Evolutionary conservation across 495 filamentous ascomycete genomes (phyloP).

Genomic region (Astrothelium macrocarpum): DNA sequence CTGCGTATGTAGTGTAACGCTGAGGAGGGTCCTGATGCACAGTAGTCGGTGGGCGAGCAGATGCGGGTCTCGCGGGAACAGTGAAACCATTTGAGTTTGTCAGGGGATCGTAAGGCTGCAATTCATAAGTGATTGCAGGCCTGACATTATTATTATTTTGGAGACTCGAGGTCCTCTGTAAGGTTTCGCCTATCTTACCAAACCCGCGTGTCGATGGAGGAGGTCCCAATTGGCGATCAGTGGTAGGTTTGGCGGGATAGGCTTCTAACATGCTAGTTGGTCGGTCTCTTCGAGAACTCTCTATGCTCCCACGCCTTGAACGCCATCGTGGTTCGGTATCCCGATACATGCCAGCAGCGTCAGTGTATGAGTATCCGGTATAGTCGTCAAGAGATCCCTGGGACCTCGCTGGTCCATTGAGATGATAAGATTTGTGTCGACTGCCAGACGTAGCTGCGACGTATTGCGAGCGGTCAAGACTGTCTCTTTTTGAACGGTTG

Average conservation of each 20-base stretch:
- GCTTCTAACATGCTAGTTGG: constrained; percentile 28
- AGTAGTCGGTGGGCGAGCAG: constrained; percentile 18
- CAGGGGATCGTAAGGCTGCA: constrained; percentile 12
- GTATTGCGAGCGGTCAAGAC: constrained; percentile 7
- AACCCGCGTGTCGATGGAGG: constrained; percentile 34
- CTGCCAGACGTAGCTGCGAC: neutral
- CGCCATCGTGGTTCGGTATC: constrained; percentile 35
- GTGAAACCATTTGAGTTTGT: constrained; percentile 23
- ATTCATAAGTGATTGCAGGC: constrained; percentile 12
- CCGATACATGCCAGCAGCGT: constrained; percentile 31
- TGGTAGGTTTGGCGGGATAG: constrained; percentile 13
- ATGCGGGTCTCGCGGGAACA: constrained; percentile 20
- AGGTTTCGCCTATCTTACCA: constrained; percentile 26
- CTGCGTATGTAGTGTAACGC: constrained; percentile 20
- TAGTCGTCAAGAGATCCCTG: constrained; percentile 22
- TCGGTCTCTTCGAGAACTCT: constrained; percentile 23
- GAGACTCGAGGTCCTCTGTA: constrained; percentile 21
- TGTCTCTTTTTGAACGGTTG: constrained; percentile 17
- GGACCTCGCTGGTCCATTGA: constrained; percentile 16
- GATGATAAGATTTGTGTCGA: constrained; percentile 22
- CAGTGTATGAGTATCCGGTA: constrained; percentile 33
- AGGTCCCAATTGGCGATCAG: constrained; percentile 26
- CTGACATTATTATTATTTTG: constrained; percentile 2
- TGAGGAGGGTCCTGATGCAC: constrained; percentile 26
- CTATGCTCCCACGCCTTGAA: constrained; percentile 16